These are phyloP conservation scores for Yamadazyma atmosphaerica DNA, from an alignment of 1,139 yeast species.

Conservation along the genomic window DNA sequence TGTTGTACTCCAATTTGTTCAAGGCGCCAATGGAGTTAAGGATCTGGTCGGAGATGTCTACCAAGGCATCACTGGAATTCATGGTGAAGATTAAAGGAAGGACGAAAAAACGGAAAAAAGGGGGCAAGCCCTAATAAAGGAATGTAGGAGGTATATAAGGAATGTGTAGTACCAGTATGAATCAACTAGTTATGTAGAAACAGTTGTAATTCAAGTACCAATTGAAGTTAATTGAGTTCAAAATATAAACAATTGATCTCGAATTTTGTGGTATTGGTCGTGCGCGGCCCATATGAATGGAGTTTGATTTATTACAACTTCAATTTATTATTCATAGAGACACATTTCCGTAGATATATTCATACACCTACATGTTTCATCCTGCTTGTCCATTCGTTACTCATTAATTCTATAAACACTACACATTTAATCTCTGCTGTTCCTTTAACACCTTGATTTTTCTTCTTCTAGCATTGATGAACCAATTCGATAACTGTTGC, in stretches of 20 bases:
- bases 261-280: background rate
- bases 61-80: slow-evolving; percentile 25
- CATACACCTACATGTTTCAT: background rate
- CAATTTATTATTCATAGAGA: no score
- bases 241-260: background rate
- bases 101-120: no score
- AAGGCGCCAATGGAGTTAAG: slow-evolving; percentile 29
- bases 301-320: no score
- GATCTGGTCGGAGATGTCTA: slow-evolving; percentile 27
- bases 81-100: slow-evolving; percentile 7
- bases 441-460: slow-evolving; percentile 57
- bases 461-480: slow-evolving; percentile 91
- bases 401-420: slow-evolving; percentile 3
- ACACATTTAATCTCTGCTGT: slow-evolving; percentile 28
- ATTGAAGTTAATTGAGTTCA: background rate
- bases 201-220: slow-evolving; percentile 1
- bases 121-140: no score
- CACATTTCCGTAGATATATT: no score
- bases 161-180: background rate
- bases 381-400: background rate
- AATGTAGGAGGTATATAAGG: background rate
- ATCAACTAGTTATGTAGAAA: slow-evolving; percentile 2
- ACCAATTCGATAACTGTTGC: slow-evolving; percentile 95
- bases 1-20: slow-evolving; percentile 43
- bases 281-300: background rate